A percentile compares a stretch with the other conserved stretches of the same genome.
Conservation (phyloP, 768 basidiomycete species). For the Collybiopsis confluens region DNA sequence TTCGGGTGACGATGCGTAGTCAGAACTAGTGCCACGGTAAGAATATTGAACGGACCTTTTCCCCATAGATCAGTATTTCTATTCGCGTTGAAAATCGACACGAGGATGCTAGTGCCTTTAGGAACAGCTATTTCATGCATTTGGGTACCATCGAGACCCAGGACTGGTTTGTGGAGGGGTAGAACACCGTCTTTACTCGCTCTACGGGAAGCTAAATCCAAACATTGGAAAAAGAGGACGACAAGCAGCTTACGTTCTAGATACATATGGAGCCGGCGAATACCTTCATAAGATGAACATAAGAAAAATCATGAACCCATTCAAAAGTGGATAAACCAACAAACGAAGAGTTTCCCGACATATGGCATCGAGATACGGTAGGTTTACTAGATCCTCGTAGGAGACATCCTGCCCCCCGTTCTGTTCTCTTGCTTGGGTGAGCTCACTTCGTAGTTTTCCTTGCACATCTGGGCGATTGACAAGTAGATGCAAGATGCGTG, state of each 20-base stretch:
- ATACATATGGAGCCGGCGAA: conserved; percentile 19
- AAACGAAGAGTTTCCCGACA: conserved; percentile 36
- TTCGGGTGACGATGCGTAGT: no score
- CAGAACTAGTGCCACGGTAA: no score
- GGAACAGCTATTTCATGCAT: conserved; percentile 21
- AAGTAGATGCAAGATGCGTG: conserved; percentile 28
- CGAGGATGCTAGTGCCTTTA: conserved; percentile 22
- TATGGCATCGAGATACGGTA: conserved; percentile 37
- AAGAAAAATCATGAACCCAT: not conserved
- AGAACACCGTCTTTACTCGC: conserved; percentile 26
- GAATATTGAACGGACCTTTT: not conserved
- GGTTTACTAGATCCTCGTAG: conserved; percentile 31
- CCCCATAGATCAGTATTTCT: conserved; percentile 36
- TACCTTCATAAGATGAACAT: conserved; percentile 11
- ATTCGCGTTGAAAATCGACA: conserved; percentile 28
- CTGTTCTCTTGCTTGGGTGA: conserved; percentile 22
- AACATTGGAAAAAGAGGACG: not conserved
- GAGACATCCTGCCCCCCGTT: conserved; percentile 20
- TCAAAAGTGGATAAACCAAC: conserved; percentile 15
- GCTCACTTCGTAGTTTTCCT: conserved; percentile 30
- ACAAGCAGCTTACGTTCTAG: conserved; percentile 20
- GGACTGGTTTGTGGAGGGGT: conserved; percentile 32
- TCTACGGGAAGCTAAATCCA: conserved; percentile 15
- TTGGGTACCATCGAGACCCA: conserved; percentile 21
- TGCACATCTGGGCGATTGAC: conserved; percentile 32